Evolutionary conservation across 805 yeast genomes (phyloP), one percentile per base, ranked within the genome.

Genomic region (Starmera caribaea): DNA sequence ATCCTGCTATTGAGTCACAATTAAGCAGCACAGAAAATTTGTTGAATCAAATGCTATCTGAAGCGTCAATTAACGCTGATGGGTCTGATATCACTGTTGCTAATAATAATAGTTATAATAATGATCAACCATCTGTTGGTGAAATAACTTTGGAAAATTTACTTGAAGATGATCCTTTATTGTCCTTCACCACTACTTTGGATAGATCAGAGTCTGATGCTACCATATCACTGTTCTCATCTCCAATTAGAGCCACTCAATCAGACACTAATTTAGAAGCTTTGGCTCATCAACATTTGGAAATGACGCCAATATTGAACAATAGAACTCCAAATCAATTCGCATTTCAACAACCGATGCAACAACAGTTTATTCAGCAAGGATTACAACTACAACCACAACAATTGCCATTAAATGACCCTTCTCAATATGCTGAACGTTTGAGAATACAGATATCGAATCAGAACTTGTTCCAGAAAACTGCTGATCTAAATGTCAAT

Each of bases 201-300:
- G 56, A 51, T 38, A 47, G 58, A 41, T 50, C 47, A 21, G 48
- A 48, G n/a, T 54, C 58, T 1, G 53, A 54, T 35, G 57, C 53
- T 17, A 54, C 58, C 8, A 53, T 54, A 16, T 30, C 51, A 5
- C 55, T 53, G 34, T 36, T 36, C 3, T 52, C 57, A 1, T 45
- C 49, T 3, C 50, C 50, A 6, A 33, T 47, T 16, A 29, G 47
- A 36, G 24, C 42, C 39, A 37, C 30, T 32, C 37, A 41, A 39
- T 31, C 33, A 15, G 13, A 21, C 8, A 21, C 15, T 31, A 12
- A 7, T 15, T 5, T 17, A 7, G 13, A 14, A 8, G 8, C 33
- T 14, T 15, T 17, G 8, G 21, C 33, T 15, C 33, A 11, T 9
- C 33, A 16, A 15, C 33, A 31, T 15, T 3, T 31, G 10, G 33